Conservation (phyloP, 495 filamentous ascomycete species). For the Penicillium steckii region DNA sequence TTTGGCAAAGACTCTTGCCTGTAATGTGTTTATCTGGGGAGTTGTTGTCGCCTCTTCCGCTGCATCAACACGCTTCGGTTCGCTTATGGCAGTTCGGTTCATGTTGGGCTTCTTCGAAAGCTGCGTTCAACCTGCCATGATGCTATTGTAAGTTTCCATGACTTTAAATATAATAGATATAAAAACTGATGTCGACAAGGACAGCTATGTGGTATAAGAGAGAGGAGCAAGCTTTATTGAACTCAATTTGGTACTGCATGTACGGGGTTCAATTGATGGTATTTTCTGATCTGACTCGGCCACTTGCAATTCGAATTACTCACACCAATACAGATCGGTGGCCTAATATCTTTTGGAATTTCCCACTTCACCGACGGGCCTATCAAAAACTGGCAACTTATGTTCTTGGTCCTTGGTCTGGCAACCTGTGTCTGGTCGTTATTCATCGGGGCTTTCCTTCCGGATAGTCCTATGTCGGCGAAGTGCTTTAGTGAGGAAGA, state of each 20-base stretch:
- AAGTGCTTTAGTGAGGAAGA: constrained; percentile 42
- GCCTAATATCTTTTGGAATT: constrained; percentile 48
- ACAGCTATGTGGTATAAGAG: constrained; percentile 53
- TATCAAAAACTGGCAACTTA: constrained; percentile 34
- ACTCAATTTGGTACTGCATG: constrained; percentile 46
- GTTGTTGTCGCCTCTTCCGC: constrained; percentile 23
- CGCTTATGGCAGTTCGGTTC: constrained; percentile 28
- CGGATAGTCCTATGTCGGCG: constrained; percentile 47
- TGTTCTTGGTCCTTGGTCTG: constrained; percentile 37
- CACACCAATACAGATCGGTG: constrained; percentile 34
- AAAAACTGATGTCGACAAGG: not conserved
- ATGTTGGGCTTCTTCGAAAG: constrained; percentile 31
- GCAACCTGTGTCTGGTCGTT: constrained; percentile 34
- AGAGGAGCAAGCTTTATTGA: constrained; percentile 49
- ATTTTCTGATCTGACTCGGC: not conserved
- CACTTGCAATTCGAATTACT: not conserved
- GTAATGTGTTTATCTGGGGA: constrained; percentile 39
- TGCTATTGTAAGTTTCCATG: constrained; percentile 15
- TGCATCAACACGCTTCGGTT: constrained; percentile 20
- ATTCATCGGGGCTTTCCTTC: constrained; percentile 40
- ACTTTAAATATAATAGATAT: not conserved
- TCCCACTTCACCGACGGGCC: constrained; percentile 17
- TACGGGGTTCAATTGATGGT: constrained; percentile 9
- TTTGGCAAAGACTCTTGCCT: constrained; percentile 41
- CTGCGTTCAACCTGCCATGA: constrained; percentile 28